Percentiles rank a stretch among this genome's conserved stretches.
These are phyloP conservation scores for Trichoderma sp. DNA, from an alignment of 2,329 filamentous ascomycete genomes.

Conservation along the genomic window DNA sequence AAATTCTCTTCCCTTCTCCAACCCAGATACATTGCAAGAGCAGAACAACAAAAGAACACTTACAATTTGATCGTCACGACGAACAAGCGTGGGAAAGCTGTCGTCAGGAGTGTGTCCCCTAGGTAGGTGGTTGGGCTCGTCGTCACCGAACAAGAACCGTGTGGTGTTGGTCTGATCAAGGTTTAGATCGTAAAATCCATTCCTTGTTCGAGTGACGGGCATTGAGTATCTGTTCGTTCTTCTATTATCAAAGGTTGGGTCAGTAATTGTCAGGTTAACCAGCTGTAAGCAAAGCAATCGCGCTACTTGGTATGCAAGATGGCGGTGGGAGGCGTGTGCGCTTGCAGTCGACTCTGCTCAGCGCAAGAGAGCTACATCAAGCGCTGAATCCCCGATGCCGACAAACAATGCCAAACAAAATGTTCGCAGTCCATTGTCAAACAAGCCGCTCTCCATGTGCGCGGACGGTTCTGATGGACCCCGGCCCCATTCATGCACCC, in stretches of 20 bases:
- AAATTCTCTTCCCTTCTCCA: not conserved
- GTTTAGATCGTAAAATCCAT: conserved; percentile 63
- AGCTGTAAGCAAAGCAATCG: not conserved
- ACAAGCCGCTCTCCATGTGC: not conserved
- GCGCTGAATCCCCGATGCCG: not conserved
- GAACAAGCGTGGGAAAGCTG: conserved; percentile 80
- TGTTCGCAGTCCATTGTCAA: not conserved
- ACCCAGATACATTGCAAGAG: not conserved
- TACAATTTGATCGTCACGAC: conserved; percentile 59
- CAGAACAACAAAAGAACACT: conserved; percentile 29
- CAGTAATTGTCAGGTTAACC: conserved; percentile 19
- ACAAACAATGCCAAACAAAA: not conserved
- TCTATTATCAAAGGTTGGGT: conserved; percentile 26
- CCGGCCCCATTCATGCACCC: not conserved
- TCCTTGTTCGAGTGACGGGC: conserved; percentile 74
- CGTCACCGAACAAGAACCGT: conserved; percentile 81
- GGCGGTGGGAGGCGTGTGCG: not conserved
- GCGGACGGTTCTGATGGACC: not conserved
- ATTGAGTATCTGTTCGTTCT: conserved; percentile 91
- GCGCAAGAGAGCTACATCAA: not conserved
- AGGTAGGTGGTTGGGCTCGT: conserved; percentile 54
- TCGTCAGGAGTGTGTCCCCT: conserved; percentile 67
- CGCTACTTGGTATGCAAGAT: not conserved
- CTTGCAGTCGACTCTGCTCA: not conserved
- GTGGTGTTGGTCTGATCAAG: conserved; percentile 83